Conservation (phyloP, 2,329 filamentous ascomycete species). For the Tolypocladium pustulatum region DNA sequence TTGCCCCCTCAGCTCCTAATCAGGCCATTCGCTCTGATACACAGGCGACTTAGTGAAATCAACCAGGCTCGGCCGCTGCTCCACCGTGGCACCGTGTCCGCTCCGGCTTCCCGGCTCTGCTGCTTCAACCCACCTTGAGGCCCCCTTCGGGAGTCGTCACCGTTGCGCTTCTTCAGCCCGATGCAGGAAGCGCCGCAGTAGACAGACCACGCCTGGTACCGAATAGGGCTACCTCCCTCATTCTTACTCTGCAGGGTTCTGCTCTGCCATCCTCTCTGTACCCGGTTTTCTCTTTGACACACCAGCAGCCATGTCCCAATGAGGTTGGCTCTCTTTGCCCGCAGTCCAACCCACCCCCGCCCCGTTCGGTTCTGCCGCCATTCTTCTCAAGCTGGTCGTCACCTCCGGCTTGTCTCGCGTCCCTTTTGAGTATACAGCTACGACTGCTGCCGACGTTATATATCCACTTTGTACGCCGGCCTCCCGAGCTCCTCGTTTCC, state of each 20-base stretch:
- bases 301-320: conserved; percentile 30
- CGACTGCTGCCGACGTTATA: conserved; percentile 22
- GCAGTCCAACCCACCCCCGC: conserved; percentile 31
- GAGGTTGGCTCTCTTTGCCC: conserved; percentile 31
- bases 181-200: conserved; percentile 5
- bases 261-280: neutral
- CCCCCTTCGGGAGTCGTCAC: conserved; percentile 5
- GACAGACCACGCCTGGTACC: conserved; percentile 7
- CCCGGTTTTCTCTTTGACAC: conserved; percentile 3
- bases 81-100: conserved; percentile 10
- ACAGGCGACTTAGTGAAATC: conserved; percentile 6
- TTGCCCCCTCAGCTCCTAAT: conserved; percentile 9
- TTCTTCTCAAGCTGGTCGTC: conserved; percentile 33
- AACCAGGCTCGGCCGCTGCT: conserved; percentile 7
- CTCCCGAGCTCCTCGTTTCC: conserved; percentile 4
- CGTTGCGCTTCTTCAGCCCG: conserved; percentile 4
- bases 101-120: conserved; percentile 8
- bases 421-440: conserved; percentile 6
- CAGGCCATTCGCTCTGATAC: conserved; percentile 11
- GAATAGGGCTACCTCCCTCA: conserved; percentile 6
- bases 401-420: conserved; percentile 29
- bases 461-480: conserved; percentile 15
- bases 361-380: conserved; percentile 21
- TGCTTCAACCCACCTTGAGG: neutral
- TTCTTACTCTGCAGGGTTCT: neutral